Base-by-base conservation (phyloP, 2,329 filamentous ascomycete genomes). In the Sphaerulina musiva region DNA sequence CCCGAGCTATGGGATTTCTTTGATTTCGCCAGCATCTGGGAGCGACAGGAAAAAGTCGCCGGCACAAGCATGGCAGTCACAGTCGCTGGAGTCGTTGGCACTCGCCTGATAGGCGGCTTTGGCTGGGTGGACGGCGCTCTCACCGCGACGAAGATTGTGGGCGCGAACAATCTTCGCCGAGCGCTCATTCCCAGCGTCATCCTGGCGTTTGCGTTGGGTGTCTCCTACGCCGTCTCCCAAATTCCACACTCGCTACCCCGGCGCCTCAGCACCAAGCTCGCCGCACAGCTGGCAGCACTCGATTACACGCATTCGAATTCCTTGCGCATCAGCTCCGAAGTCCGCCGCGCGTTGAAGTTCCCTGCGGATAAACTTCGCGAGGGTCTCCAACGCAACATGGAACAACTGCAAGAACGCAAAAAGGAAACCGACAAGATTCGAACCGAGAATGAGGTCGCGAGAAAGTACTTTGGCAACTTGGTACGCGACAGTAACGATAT, bases 11-110 rank as follows among this genome's bases (percentile, higher is more conserved):
- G 80, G 80, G 93, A 98, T 73, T 97, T 98, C 76, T 88, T 98
- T 65, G 93, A 98, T 70, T 78, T 90, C 70, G 79, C 83, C 14
- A 87, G 83, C 9, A 74, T 97, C 5, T 80, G 95, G 75, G 89
- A 96, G 66, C 81, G 84, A 51, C 92, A 97, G 69, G 93, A 98
- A 72, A 98, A 97, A 78, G 79, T 95, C 53, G 91, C 92, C 5
- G 89, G 92, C 39, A 95, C 91, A 2, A 87, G 93, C 59, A 91
- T 98, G 86, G 93, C 92, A 5, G 79, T 98, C 67, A 98, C 93
- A 1, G 81, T 95, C 36, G 87, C 87, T 8, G 91, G 89, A 53
- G 89, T 95, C 1, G 77, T 97, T 4, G 89, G 92, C 53, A 82
- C 86, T 46, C 81, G 89, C 46, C 78, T 93, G 66, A 76, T 98